Conservation (phyloP, 306 rosid species). For the Datisca glomerata region DNA sequence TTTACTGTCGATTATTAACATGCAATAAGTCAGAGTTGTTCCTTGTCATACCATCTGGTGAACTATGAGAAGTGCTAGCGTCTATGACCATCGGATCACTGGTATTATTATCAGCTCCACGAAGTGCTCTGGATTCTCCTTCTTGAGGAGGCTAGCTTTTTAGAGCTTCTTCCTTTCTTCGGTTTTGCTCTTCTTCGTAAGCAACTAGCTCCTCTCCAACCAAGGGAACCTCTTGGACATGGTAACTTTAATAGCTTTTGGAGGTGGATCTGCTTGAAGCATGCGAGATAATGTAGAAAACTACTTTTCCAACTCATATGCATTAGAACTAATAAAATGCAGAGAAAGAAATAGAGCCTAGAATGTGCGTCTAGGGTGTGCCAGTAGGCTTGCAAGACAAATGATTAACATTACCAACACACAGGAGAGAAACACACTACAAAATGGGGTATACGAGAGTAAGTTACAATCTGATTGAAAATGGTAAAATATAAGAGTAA, state of each 20-base stretch:
- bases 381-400: not conserved
- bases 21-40: too few relatives aligned
- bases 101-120: conserved; percentile 34
- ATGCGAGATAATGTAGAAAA: conserved; percentile 88
- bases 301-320: conserved; percentile 28
- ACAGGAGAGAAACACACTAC: too few relatives aligned
- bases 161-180: conserved; percentile 81
- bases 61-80: conserved; percentile 31
- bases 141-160: conserved; percentile 76
- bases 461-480: too few relatives aligned
- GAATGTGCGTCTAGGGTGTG: not conserved
- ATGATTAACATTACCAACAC: too few relatives aligned
- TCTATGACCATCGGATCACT: conserved; percentile 78
- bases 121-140: conserved; percentile 63
- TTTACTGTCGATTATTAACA: too few relatives aligned
- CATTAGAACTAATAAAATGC: conserved; percentile 2
- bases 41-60: conserved; percentile 49
- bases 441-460: too few relatives aligned
- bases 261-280: conserved; percentile 98
- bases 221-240: conserved; percentile 95
- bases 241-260: conserved; percentile 90
- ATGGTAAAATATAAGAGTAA: too few relatives aligned
- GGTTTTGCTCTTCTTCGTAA: conserved; percentile 89
- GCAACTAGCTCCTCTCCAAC: conserved; percentile 89
- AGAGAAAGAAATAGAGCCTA: not conserved